These are phyloP conservation scores for Posidonia oceanica DNA, from an alignment of 116 monocot species.

Conservation along the genomic window DNA sequence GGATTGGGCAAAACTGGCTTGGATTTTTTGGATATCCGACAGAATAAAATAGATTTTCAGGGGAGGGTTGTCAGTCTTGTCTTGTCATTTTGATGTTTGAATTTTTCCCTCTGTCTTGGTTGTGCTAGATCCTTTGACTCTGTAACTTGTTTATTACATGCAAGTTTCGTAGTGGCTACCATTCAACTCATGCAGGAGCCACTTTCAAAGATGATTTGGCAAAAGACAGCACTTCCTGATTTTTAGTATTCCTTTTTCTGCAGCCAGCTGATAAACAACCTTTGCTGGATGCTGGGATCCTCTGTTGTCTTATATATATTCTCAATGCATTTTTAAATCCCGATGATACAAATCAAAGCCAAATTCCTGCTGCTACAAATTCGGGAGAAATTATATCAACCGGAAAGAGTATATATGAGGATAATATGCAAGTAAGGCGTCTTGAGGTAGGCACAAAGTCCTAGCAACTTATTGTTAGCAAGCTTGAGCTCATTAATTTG, in stretches of 20 bases:
- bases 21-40: too few species aligned
- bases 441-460: constrained; percentile 56
- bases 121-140: too few species aligned
- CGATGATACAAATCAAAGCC: constrained; percentile 32
- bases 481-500: not conserved
- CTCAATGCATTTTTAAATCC: constrained; percentile 67
- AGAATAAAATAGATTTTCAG: too few species aligned
- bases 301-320: constrained; percentile 89
- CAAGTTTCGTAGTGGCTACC: too few species aligned
- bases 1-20: too few species aligned
- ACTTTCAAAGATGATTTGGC: not conserved
- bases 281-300: constrained; percentile 90
- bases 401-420: constrained; percentile 16
- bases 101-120: too few species aligned
- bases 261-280: constrained; percentile 90
- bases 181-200: not conserved
- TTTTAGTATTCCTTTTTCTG: not conserved
- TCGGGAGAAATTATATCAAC: constrained; percentile 28
- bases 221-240: not conserved
- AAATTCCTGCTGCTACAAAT: constrained; percentile 5
- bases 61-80: too few species aligned
- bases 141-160: too few species aligned
- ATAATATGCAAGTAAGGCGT: constrained; percentile 35
- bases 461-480: too few species aligned
- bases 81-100: too few species aligned